Evolutionary conservation across 805 yeast species (phyloP).

Genomic region (Wickerhamiella qilinensis): DNA sequence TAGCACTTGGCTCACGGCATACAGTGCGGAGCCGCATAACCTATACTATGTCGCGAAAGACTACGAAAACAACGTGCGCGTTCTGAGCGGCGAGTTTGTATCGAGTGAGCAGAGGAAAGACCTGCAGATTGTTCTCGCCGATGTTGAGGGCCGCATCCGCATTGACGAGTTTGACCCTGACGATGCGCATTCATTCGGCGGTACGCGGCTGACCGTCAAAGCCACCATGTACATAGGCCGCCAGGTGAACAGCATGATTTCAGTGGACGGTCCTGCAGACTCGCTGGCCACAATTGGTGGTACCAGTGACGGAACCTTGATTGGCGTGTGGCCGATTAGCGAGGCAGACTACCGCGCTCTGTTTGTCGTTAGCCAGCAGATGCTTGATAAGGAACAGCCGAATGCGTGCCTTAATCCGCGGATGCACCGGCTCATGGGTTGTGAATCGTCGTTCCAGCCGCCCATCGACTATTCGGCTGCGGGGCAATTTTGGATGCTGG

Average conservation of each 20-base stretch:
- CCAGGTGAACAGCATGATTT: slow-evolving; percentile 17
- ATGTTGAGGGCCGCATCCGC: slow-evolving; percentile 49
- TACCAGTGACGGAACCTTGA: slow-evolving; percentile 65
- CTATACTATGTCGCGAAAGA: slow-evolving; percentile 70
- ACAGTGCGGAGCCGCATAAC: slow-evolving; percentile 89
- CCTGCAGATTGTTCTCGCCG: slow-evolving; percentile 50
- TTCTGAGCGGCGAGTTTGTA: slow-evolving; percentile 38
- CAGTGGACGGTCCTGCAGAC: slow-evolving; percentile 15
- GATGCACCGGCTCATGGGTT: slow-evolving; percentile 15
- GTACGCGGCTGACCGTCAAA: slow-evolving; percentile 54
- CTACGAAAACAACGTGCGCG: slow-evolving; percentile 58
- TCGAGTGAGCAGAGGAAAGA: slow-evolving; percentile 29
- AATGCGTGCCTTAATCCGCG: slow-evolving; percentile 67
- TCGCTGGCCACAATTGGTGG: slow-evolving; percentile 47
- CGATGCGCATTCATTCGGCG: slow-evolving; percentile 66
- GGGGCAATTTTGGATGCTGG: slow-evolving; percentile 14
- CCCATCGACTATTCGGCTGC: slow-evolving; percentile 18
- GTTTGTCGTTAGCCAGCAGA: slow-evolving; percentile 74
- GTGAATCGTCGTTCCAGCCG: slow-evolving; percentile 9
- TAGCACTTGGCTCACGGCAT: slow-evolving; percentile 67
- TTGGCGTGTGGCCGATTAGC: slow-evolving; percentile 52
- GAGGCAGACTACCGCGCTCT: slow-evolving; percentile 68
- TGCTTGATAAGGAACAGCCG: slow-evolving; percentile 60
- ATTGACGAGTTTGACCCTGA: slow-evolving; percentile 82
- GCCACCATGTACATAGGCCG: slow-evolving; percentile 58